Evolutionary conservation across 2,329 filamentous ascomycete genomes (phyloP).

Genomic region (Sordariomycetes sp.): DNA sequence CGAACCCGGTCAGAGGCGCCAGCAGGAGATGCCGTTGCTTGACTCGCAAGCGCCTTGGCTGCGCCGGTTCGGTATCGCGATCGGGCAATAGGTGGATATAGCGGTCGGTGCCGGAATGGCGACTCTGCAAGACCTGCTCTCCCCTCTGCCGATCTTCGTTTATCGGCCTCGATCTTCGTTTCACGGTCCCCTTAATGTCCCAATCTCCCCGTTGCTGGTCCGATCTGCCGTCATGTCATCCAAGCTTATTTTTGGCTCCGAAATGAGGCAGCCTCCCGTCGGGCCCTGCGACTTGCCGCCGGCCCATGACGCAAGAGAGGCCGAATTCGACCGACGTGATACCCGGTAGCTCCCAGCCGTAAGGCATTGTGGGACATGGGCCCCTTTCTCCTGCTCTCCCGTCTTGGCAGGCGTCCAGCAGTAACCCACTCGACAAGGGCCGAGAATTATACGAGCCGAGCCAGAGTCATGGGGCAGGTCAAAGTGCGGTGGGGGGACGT

Average conservation of each 20-base stretch:
- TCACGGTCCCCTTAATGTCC: constrained; percentile 2
- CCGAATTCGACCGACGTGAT: background rate
- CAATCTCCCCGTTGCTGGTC: background rate
- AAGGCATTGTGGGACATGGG: no score
- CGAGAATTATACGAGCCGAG: no score
- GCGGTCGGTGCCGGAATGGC: background rate
- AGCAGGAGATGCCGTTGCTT: no score
- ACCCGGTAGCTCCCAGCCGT: no score
- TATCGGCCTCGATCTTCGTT: constrained; percentile 2
- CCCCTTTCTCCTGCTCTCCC: no score
- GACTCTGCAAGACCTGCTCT: background rate
- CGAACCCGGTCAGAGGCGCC: background rate
- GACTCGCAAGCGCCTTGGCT: no score
- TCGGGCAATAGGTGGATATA: background rate
- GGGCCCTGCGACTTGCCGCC: background rate
- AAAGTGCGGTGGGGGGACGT: no score
- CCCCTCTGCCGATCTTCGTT: background rate
- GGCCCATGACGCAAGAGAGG: background rate
- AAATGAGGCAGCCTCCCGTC: background rate
- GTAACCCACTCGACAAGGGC: no score
- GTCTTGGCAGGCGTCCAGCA: no score
- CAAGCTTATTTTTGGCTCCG: background rate
- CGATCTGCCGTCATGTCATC: background rate
- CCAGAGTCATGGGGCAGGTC: no score
- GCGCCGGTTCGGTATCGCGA: no score